Evolutionary conservation across 2,329 filamentous ascomycete genomes (phyloP), one percentile per base, ranked within the genome.

Genomic region (Botrytis fragariae): DNA sequence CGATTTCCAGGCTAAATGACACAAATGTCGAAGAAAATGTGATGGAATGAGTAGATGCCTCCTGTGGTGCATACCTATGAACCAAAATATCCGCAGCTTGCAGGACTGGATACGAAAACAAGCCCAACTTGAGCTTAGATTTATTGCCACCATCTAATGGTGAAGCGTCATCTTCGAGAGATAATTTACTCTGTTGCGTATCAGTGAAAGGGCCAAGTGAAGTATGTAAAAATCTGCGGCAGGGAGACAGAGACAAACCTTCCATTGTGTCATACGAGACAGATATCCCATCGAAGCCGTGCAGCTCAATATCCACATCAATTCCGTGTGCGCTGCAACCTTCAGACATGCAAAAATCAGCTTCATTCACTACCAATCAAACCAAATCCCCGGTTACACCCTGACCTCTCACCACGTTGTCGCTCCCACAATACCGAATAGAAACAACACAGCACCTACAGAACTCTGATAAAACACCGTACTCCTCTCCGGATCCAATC

Each of bases 231-330:
- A 29, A n/a, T 35, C 29, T 4, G 20, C 14, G 62, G 14, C 4
- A 32, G 48, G 12, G 29, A 59, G 7, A 45, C 48, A 37, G 25
- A 59, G 60, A 74, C 80, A 76, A 80, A 93, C 94, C 90, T 99
- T 99, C 95, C 96, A 99, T 83, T 98, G 96, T 42, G 96, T 98
- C 96, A 99, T 99, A n/a, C 96, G 88, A 16, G 92, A 92, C n/a
- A 99, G 85, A 83, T 97, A 97, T 57, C 96, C 96, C 82, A 96
- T 94, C 8, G 93, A 95, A 37, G 96, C 93, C 70, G 93, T 92
- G 77, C 95, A 98, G 80, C 93, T 95, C 75, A 99, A 84, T 80
- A 98, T 94, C 96, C 96, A 99, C 93, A 97, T 97, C 76, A 99
- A 87, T 82, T 98, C 95, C 6, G 92, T 85, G 83, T 98, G 96